These are phyloP conservation scores for Aspergillus fructus DNA, from an alignment of 2,329 filamentous ascomycete genomes.

Conservation along the genomic window DNA sequence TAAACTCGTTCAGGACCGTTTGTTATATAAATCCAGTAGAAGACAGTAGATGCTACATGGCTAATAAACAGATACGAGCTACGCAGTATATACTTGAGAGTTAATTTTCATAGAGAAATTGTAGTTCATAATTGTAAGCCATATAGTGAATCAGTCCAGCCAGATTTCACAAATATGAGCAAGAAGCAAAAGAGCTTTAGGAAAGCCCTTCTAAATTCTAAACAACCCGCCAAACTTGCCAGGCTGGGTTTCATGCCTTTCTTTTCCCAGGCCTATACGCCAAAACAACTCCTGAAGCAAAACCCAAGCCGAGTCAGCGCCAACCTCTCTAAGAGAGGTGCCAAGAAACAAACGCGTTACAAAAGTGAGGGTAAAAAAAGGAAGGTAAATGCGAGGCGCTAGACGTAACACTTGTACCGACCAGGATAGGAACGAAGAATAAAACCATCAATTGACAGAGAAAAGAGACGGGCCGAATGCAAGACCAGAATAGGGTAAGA, in stretches of 20 bases:
- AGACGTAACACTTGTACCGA: neutral
- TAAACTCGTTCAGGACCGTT: too few species aligned
- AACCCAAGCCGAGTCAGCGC: conserved; percentile 2
- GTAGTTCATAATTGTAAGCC: neutral
- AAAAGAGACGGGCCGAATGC: neutral
- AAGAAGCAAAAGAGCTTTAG: neutral
- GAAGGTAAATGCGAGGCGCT: neutral
- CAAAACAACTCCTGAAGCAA: conserved; percentile 3
- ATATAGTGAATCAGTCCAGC: conserved; percentile 1
- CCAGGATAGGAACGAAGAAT: neutral
- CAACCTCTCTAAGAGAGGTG: neutral
- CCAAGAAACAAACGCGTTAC: neutral
- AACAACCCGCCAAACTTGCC: conserved; percentile 1
- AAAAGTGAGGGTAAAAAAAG: too few species aligned
- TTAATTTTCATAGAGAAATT: neutral
- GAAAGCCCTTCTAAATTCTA: conserved; percentile 7
- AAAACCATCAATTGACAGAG: neutral
- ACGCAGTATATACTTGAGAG: neutral
- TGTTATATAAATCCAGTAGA: neutral
- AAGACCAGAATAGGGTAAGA: conserved; percentile 8
- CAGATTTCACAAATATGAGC: neutral
- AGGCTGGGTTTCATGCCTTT: conserved; percentile 5
- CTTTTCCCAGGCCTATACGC: conserved; percentile 1
- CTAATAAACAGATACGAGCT: neutral
- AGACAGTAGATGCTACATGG: neutral